A percentile compares a stretch with the other conserved stretches of the same genome.
These are phyloP conservation scores for Serendipita indica DNA, from an alignment of 768 basidiomycete species.

Conservation along the genomic window DNA sequence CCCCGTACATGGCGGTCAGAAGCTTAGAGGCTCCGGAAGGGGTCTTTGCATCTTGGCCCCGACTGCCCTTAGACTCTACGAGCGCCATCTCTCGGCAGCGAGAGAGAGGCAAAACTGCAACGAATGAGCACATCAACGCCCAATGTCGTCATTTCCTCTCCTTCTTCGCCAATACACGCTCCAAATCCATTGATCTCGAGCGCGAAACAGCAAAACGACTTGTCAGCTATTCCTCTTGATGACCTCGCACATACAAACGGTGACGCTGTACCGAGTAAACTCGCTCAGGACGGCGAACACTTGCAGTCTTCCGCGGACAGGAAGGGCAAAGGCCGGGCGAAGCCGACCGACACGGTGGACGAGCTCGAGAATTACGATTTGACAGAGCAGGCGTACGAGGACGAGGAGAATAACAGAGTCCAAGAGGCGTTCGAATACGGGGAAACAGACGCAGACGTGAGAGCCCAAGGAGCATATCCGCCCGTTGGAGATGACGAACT, in stretches of 20 bases:
- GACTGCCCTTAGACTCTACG: too few relatives aligned
- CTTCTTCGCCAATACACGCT: too few relatives aligned
- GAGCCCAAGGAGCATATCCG: background rate
- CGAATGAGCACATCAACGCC: background rate
- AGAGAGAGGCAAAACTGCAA: too few relatives aligned
- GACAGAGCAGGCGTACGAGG: background rate
- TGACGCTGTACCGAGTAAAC: background rate
- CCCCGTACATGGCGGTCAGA: too few relatives aligned
- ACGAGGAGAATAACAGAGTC: background rate
- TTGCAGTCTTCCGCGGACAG: background rate
- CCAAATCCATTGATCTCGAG: too few relatives aligned
- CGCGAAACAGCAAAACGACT: too few relatives aligned
- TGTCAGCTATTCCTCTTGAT: background rate
- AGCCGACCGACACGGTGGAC: background rate
- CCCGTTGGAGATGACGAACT: constrained; percentile 6
- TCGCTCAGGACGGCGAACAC: background rate
- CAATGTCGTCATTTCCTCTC: constrained; percentile 5
- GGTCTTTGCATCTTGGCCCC: too few relatives aligned
- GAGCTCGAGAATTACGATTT: constrained; percentile 5
- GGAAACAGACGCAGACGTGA: background rate
- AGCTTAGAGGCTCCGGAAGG: too few relatives aligned
- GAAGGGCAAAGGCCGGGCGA: background rate
- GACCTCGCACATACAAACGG: background rate
- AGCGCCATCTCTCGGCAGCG: too few relatives aligned
- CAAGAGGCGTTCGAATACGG: background rate